Evolutionary conservation across 2,329 filamentous ascomycete species (phyloP).

Genomic region (Pseudogymnoascus sp.): DNA sequence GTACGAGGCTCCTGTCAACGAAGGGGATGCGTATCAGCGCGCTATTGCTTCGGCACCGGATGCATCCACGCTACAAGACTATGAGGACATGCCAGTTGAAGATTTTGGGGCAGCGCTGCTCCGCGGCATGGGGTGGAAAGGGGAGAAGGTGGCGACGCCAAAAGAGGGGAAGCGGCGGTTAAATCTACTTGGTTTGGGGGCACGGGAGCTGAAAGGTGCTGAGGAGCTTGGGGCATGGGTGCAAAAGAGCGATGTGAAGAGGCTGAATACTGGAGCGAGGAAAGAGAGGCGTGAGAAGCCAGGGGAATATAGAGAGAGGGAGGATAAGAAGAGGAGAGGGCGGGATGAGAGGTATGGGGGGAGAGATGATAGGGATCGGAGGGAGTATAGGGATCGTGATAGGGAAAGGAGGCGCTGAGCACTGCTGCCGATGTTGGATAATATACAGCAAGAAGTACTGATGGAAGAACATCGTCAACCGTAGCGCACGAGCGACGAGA

Average conservation of each 20-base stretch:
- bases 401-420: constrained; percentile 30
- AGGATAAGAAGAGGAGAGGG: constrained; percentile 33
- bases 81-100: constrained; percentile 82
- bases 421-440: constrained; percentile 20
- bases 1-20: constrained; percentile 35
- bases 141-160: constrained; percentile 47
- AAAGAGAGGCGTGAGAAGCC: constrained; percentile 34
- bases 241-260: constrained; percentile 51
- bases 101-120: constrained; percentile 88
- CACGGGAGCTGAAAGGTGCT: constrained; percentile 66
- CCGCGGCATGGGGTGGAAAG: constrained; percentile 93
- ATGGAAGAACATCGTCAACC: constrained; percentile 14
- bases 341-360: constrained; percentile 32
- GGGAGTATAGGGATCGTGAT: constrained; percentile 28
- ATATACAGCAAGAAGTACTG: constrained; percentile 19
- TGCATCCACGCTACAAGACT: constrained; percentile 69
- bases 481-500: constrained; percentile 21
- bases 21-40: constrained; percentile 58
- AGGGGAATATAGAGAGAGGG: constrained; percentile 31
- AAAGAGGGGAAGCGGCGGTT: constrained; percentile 62
- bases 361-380: constrained; percentile 31
- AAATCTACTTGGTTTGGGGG: constrained; percentile 60
- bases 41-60: constrained; percentile 67
- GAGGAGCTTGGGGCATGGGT: constrained; percentile 77
- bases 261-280: constrained; percentile 32